Evolutionary conservation across 176 grass and related monocot genomes (phyloP), one percentile per base, ranked within the genome.

Genomic region (Carex myosuroides): DNA sequence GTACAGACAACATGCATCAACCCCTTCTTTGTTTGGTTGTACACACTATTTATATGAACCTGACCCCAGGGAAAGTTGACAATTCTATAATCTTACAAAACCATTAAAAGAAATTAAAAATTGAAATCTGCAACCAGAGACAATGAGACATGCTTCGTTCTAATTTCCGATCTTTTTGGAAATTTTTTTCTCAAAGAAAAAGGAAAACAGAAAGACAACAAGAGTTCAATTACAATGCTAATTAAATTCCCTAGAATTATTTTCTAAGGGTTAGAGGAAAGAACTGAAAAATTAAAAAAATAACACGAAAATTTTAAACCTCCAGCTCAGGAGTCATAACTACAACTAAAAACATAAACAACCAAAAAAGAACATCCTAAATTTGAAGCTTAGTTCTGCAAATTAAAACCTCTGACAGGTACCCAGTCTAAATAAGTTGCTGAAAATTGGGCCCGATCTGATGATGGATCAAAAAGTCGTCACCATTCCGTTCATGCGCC

Each of bases 401-500:
- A 90, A 94, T 62, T 66, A 66, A 78, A 53, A 89, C 91, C 39
- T 84, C 68, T 76, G 80, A 88, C 85, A 82, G 77, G 72, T 30
- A 59, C 11, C 8, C 76, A 64, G 78, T 20, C 88, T 94, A 97
- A 87, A 95, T 93, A 88, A 93, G 91, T n/a, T 90, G 91, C 85
- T 87, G 84, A 87, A 88, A 91, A 66, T 90, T 86, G 13, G 84
- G 52, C 48, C 83, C 84, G 70, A 94, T 39, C 86, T 62, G 92
- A 84, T 92, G 92, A 52, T 86, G 85, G 76, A 94, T 91, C 85
- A 93, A 87, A 82, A 95, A 92, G 74, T 91, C 88, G 54, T 93
- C 96, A 35, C 7, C 74, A 26, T 5, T 55, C 8, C 85, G 84
- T 74, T 70, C 73, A 83, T 39, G 86, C 79, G 85, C 79, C 76